A percentile compares a stretch with the other conserved stretches of the same genome.
Conservation (phyloP, 805 yeast genomes). For the Saccharomycopsis sp. region DNA sequence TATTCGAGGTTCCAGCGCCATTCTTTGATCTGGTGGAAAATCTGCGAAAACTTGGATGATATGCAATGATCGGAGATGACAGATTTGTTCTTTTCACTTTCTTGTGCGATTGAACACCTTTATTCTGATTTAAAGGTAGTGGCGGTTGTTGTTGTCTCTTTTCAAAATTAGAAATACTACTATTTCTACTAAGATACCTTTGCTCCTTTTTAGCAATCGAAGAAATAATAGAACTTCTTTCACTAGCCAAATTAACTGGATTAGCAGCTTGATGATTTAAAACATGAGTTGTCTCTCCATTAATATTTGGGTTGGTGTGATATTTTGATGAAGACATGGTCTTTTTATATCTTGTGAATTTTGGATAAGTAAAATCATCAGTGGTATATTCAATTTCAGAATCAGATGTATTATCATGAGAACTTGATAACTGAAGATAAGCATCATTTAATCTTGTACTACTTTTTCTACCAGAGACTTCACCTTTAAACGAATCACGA, state of each 20-base stretch:
- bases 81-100: too few species aligned
- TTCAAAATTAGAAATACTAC: conserved; percentile 10
- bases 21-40: conserved; percentile 2
- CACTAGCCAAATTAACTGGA: not conserved
- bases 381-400: conserved; percentile 17
- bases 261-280: not conserved
- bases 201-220: not conserved
- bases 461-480: too few species aligned
- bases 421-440: conserved; percentile 14
- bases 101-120: too few species aligned
- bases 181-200: conserved; percentile 3
- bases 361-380: conserved; percentile 16
- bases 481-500: not conserved
- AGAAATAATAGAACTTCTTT: conserved; percentile 1
- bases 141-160: too few species aligned
- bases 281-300: not conserved
- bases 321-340: too few species aligned
- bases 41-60: conserved; percentile 4
- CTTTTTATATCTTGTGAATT: conserved; percentile 14
- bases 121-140: too few species aligned
- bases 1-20: too few species aligned
- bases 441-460: too few species aligned
- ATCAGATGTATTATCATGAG: conserved; percentile 18
- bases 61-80: conserved; percentile 1
- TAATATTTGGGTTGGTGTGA: not conserved